These are phyloP conservation scores for Aspergillus sclerotioniger DNA, from an alignment of 495 filamentous ascomycete genomes.

Conservation along the genomic window DNA sequence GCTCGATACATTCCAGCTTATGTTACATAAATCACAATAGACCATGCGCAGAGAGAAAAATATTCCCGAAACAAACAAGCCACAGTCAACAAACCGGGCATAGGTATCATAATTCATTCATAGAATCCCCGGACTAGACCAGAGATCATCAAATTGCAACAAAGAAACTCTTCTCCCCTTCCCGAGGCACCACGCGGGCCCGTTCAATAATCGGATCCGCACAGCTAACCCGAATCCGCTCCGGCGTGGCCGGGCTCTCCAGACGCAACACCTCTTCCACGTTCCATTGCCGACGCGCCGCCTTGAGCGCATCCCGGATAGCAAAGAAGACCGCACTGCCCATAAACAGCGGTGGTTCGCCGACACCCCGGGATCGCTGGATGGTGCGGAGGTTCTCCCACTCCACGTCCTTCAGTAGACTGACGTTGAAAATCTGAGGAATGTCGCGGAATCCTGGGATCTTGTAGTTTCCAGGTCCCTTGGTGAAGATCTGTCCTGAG, in stretches of 20 bases:
- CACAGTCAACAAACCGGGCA: not conserved
- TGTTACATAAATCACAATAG: not conserved
- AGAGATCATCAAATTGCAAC: slow-evolving; percentile 50
- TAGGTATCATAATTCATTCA: slow-evolving; percentile 17
- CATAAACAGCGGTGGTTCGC: slow-evolving; percentile 97
- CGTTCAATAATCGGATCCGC: slow-evolving; percentile 84
- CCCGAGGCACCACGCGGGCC: slow-evolving; percentile 65
- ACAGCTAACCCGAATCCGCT: slow-evolving; percentile 80
- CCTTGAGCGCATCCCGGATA: slow-evolving; percentile 48
- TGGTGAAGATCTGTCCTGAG: slow-evolving; percentile 80
- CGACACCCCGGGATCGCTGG: slow-evolving; percentile 79
- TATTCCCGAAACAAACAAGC: not conserved
- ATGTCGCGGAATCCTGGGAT: slow-evolving; percentile 97
- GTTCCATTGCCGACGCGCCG: slow-evolving; percentile 41
- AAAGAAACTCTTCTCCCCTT: slow-evolving; percentile 95
- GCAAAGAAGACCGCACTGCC: slow-evolving; percentile 88
- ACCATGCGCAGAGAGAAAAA: not conserved
- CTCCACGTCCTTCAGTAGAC: slow-evolving; percentile 83
- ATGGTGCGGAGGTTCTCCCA: slow-evolving; percentile 96
- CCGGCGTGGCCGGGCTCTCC: slow-evolving; percentile 66
- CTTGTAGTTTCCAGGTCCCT: slow-evolving; percentile 88
- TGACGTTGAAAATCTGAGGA: slow-evolving; percentile 90
- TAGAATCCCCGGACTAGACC: not conserved
- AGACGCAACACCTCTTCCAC: slow-evolving; percentile 41
- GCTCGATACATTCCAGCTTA: not conserved